Base-by-base conservation (phyloP, 1,284 basidiomycete species). In the Moniliella sp. region DNA sequence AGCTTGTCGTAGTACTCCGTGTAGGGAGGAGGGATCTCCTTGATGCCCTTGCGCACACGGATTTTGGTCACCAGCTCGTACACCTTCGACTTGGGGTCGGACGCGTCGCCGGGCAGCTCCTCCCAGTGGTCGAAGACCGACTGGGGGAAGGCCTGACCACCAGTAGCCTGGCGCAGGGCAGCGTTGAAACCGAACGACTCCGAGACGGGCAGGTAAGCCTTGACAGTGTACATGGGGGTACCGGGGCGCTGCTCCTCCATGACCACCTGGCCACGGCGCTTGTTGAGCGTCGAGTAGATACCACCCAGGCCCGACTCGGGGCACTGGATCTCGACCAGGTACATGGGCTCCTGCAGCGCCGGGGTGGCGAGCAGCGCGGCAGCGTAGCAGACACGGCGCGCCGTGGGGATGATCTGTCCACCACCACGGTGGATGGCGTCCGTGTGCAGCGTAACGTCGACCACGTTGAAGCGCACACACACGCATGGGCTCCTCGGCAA, bases 181-280 rank as follows among this genome's bases (percentile, higher is more conserved):
- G 86, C 93, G 66, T 99, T 91, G 62, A 99, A 97, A 0, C 91
- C 91, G 55, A 93, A 94, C 19, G 91, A 81, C 56, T 99, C 91
- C 44, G 97, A 83, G 25, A 94, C 91, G 4, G 91, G 91, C 39
- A 97, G 84, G 36, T 88, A 72, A 1, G 91, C 91, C 62, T 93
- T 86, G 42, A 97, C 81, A 0, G 88, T 97, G 65, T 86, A 94
- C 36, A 99, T 62, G 14, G 91, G 88, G 12, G 84, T 91, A 32
- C 91, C 91, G 2, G 86, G 82, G 61, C 97, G 94, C 28, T 91
- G 86, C 12, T 81, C 75, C 57, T 99, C 91, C 58, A 88, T 80
- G 1, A 84, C 93, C 44, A 99, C 91, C 62, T 97, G 91, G 5
- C 91, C 91, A 62, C 91, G 73, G 34, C 91, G 75, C 40, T 88